Conservation (phyloP, 1,284 basidiomycete genomes). For the Sporisorium scitamineum region DNA sequence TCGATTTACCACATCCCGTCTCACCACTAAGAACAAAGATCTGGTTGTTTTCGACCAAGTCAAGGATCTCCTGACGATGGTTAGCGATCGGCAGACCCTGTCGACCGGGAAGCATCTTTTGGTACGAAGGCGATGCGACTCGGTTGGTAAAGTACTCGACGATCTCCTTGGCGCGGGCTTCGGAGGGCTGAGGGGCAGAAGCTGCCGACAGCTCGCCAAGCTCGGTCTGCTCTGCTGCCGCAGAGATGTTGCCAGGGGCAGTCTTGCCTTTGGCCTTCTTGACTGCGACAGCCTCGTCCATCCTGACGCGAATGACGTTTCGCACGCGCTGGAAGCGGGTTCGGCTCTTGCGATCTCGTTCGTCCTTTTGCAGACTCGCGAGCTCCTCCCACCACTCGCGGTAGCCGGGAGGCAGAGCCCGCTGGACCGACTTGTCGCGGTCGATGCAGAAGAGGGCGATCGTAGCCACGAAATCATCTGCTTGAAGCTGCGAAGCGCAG, state of each 20-base stretch:
- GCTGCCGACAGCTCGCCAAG: conserved; percentile 46
- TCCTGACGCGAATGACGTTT: conserved; percentile 75
- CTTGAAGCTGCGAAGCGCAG: conserved; percentile 81
- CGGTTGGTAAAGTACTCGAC: conserved; percentile 37
- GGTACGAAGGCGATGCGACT: conserved; percentile 73
- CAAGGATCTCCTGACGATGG: conserved; percentile 82
- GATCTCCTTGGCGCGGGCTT: conserved; percentile 43
- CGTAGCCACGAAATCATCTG: conserved; percentile 90
- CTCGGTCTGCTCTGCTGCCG: conserved; percentile 40
- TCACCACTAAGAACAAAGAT: conserved; percentile 95
- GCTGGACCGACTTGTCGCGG: conserved; percentile 66
- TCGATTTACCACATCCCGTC: conserved; percentile 98
- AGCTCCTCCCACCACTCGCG: conserved; percentile 94
- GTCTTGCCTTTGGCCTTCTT: conserved; percentile 52
- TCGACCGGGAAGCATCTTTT: conserved; percentile 85
- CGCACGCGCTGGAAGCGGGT: conserved; percentile 73
- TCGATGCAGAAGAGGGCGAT: conserved; percentile 78
- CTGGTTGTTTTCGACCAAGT: conserved; percentile 81
- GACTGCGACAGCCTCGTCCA: conserved; percentile 67
- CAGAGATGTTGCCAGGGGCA: conserved; percentile 4
- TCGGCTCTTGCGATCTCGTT: conserved; percentile 78
- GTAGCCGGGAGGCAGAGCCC: conserved; percentile 80
- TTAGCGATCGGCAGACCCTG: conserved; percentile 86
- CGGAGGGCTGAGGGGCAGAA: conserved; percentile 39
- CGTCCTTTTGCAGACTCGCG: conserved; percentile 76